Evolutionary conservation across 495 filamentous ascomycete species (phyloP), one percentile per base, ranked within the genome.

Genomic region (Sabuloglossum arenarium): DNA sequence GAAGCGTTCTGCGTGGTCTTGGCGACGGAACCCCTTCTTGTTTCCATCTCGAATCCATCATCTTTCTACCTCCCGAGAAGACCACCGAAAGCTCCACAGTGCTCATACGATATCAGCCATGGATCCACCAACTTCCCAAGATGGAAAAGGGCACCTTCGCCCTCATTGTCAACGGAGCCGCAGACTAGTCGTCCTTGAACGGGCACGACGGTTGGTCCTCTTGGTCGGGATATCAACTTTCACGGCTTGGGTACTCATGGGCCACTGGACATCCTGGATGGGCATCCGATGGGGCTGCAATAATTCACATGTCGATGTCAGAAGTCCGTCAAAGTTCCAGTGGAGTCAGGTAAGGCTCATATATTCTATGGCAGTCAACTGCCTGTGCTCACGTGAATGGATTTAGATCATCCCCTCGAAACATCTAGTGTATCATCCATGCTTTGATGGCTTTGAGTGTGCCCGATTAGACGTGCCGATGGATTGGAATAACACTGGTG

Each of bases 401-500:
- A 1, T 46, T 37, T 25, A 56, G 54, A 16, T 53, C n/a, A 28
- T 16, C 6, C 54, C 54, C 21, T 45, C 54, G n/a, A 21, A 23
- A 3, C 54, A 56, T 6, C 37, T 56, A 3, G n/a, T 45, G 11
- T 56, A 56, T 23, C 34, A 19, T 28, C 24, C 10, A 21, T 56
- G 54, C 37, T 56, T 27, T 23, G 64, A 64, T 60, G 70, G 63
- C 10, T 69, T 75, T 57, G 68, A 70, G 60, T 81, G 79, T 56
- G 76, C 79, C 42, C 70, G 74, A 21, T 65, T 82, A 6, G 70
- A 73, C 32, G 71, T 80, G 8, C 77, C 78, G 3, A 75, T 80
- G 72, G 73, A 79, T 61, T 78, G 77, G 59, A 64, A 71, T 45
- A 63, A 68, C 6, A 61, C 64, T 0, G 66, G 71, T 53, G 54